These are phyloP conservation scores for Fraxinus nigra DNA, from an alignment of 305 asterid species.

Conservation along the genomic window DNA sequence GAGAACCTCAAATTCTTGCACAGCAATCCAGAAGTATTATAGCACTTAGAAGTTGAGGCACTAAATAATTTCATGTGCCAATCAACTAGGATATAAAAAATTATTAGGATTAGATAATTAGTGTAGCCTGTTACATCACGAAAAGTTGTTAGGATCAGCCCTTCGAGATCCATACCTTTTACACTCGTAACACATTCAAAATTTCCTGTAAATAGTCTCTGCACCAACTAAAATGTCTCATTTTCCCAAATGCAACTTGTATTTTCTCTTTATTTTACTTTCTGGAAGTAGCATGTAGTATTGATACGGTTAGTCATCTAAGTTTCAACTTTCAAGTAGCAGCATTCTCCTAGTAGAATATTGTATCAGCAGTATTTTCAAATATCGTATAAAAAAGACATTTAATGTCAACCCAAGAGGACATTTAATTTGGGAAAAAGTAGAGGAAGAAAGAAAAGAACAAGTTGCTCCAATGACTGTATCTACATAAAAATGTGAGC, in stretches of 20 bases:
- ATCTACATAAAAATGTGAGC: neutral
- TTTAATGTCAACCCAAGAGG: neutral
- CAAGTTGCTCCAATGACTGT: constrained; percentile 10
- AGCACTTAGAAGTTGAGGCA: constrained; percentile 3
- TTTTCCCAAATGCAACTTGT: constrained; percentile 16
- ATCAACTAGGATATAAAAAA: neutral
- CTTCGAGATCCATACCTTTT: neutral
- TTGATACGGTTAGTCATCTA: neutral
- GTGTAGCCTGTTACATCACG: neutral
- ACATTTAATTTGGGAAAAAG: neutral
- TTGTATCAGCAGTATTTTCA: neutral
- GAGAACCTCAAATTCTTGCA: neutral
- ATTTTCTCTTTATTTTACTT: constrained; percentile 10
- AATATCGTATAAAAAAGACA: neutral
- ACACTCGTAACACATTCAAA: neutral
- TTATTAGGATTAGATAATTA: neutral
- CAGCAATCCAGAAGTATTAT: neutral
- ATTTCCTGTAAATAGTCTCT: neutral
- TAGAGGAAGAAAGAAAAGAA: constrained; percentile 3
- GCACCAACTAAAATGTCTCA: neutral
- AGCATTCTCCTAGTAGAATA: constrained; percentile 3
- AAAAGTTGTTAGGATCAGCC: neutral
- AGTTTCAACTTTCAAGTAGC: neutral
- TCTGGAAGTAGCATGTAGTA: neutral
- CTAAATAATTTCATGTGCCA: neutral